Conservation (phyloP, 2,329 filamentous ascomycete species). For the Aspergillus thermomutatus region DNA sequence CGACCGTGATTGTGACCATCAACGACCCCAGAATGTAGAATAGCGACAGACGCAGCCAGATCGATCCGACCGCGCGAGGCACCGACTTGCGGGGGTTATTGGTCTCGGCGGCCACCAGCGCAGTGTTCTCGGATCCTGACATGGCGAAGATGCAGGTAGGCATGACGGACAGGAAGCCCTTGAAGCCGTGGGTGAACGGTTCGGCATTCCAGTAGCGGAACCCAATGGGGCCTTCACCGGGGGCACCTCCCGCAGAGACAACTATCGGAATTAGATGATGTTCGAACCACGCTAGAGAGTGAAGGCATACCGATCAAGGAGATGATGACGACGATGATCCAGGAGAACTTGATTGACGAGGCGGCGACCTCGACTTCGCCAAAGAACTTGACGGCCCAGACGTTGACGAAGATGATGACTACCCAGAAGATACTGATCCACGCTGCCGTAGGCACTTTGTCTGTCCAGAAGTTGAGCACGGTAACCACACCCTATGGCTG, state of each 20-base stretch:
- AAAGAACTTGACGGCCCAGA: conserved; percentile 44
- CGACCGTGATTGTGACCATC: conserved; percentile 45
- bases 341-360: conserved; percentile 46
- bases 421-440: conserved; percentile 46
- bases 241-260: conserved; percentile 45
- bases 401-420: conserved; percentile 43
- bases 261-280: conserved; percentile 22
- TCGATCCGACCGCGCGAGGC: conserved; percentile 44
- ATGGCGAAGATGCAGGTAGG: conserved; percentile 39
- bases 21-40: conserved; percentile 47
- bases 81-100: conserved; percentile 43
- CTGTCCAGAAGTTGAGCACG: conserved; percentile 45
- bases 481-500: conserved; percentile 34
- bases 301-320: conserved; percentile 33
- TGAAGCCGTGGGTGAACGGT: conserved; percentile 46
- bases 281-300: not conserved
- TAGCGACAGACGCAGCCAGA: conserved; percentile 45
- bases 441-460: conserved; percentile 40
- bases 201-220: conserved; percentile 46
- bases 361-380: conserved; percentile 46
- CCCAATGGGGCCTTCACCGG: conserved; percentile 37
- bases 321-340: conserved; percentile 49
- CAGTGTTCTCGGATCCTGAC: conserved; percentile 43
- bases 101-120: conserved; percentile 45
- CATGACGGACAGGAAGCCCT: conserved; percentile 39